Conservation (phyloP, 73 alveolate species). For the Effrenium voratum region DNA sequence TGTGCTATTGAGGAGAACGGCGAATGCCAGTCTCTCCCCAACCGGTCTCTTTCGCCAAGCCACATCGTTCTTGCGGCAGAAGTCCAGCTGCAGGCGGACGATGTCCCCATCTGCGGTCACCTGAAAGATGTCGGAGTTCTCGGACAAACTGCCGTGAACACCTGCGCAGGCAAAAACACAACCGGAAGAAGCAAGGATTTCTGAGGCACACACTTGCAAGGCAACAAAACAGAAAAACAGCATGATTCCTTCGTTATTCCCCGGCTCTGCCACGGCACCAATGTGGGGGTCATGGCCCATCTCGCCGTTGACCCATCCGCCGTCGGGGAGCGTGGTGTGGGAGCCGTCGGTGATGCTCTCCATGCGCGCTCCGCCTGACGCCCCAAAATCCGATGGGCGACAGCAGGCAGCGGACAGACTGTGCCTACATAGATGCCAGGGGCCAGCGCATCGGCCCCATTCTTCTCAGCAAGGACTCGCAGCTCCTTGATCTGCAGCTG, state of each 20-base stretch:
- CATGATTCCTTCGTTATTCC: no score
- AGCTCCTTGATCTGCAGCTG: constrained; percentile 32
- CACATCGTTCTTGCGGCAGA: constrained; percentile 12
- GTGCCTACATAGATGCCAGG: constrained; percentile 11
- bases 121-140: neutral
- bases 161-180: no score
- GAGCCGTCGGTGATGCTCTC: constrained; percentile 10
- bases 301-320: constrained; percentile 33
- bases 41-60: neutral
- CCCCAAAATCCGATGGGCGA: neutral
- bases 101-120: constrained; percentile 11
- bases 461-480: constrained; percentile 1
- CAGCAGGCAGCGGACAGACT: neutral
- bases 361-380: neutral
- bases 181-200: no score
- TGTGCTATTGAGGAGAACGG: no score
- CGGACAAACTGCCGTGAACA: neutral
- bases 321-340: neutral
- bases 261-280: no score
- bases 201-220: no score
- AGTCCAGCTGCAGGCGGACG: constrained; percentile 13
- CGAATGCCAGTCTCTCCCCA: no score
- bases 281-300: constrained; percentile 3
- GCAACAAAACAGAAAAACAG: no score
- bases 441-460: constrained; percentile 13